Base-by-base conservation (phyloP, 768 basidiomycete genomes). In the Amylocystis lapponica region DNA sequence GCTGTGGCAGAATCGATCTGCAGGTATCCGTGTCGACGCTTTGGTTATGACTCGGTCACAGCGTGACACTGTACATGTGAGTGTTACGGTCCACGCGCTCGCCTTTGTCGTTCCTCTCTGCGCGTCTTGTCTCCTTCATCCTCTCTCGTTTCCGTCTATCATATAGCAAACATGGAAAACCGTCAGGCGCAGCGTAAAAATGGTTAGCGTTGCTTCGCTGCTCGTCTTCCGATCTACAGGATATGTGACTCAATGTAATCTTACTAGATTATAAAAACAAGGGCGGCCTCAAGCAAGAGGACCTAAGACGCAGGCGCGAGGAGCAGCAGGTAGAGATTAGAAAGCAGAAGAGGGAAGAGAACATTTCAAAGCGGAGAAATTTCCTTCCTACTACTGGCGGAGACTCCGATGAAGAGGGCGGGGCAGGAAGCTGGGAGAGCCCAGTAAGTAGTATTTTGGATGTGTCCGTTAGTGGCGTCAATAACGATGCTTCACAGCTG, bases 271-370 rank as follows among this genome's bases (percentile, higher is more conserved):
- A 88, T 74, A 95, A 95, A 75, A 85, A 79, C 66, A 93, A 92
- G 66, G 86, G 86, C 49, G 83, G 78, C 53, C 72, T 93, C 51
- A 93, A 91, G 65, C 83, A 81, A 56, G 91, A 95, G 48, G 91
- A 98, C 64, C 86, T 98, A 55, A 82, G 95, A 56, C 85, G 93
- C 67, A 84, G 95, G 64, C 83, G 96, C 46, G 96, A 98, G 65
- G 94, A 99, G 64, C 91, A 95, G 63, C 94, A 98, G 60, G 96
- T 99, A 45, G 96, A 98, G 75, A 97, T 99, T 74, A 79, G 96
- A 62, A 79, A 92, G 61, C 91, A 95, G 71, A 98, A 98, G 71
- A 78, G 96, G 55, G 96, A 99, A 64, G 96, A 99, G 67, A 94
- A 93, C 64, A 94, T 98, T 49, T 89, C 94, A 47, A 99, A 99